Evolutionary conservation across 2,329 filamentous ascomycete genomes (phyloP), one percentile per base, ranked within the genome.

Genomic region (Trichoderma citrinoviride): DNA sequence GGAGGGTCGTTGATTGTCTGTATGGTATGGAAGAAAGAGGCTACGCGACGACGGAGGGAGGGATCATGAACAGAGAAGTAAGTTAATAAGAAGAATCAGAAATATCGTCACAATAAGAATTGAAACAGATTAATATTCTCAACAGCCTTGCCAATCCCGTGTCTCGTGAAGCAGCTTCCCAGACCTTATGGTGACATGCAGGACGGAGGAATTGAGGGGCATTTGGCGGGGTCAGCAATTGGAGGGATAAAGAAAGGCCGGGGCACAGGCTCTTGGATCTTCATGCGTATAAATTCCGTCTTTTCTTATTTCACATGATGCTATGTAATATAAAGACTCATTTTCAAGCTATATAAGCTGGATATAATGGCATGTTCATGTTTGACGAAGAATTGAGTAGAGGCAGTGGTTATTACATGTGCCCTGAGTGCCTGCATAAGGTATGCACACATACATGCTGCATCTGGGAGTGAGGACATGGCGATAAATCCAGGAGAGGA

Each of bases 121-220:
- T 10, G 19, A 43, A 43, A 17, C n/a, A n/a, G n/a, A n/a, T n/a
- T n/a, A n/a, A n/a, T n/a, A n/a, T n/a, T n/a, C n/a, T n/a, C n/a
- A n/a, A 53, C 37, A 53, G 58, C 47, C 49, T 62, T 54, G 49
- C 49, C 23, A 54, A 40, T 54, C 58, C 49, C 58, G 49, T 53
- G 29, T n/a, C 49, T 41, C 46, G 23, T 41, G 15, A 23, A 23
- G 21, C 27, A 37, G 46, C 43, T 44, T 23, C 14, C 58, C 15
- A n/a, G 25, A 43, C n/a, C n/a, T n/a, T 23, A 23, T 27, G 50
- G 49, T 40, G 58, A 50, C 58, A 41, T 29, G 40, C 50, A n/a
- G 33, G 67, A 74, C 73, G 75, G 75, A 77, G 73, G 69, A 76
- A 77, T 76, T 77, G 75, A 75, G 74, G 75, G 75, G 74, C 69